Evolutionary conservation across 345 rosid genomes (phyloP), one percentile per base, ranked within the genome.

Genomic region (Dipteronia dyeriana): DNA sequence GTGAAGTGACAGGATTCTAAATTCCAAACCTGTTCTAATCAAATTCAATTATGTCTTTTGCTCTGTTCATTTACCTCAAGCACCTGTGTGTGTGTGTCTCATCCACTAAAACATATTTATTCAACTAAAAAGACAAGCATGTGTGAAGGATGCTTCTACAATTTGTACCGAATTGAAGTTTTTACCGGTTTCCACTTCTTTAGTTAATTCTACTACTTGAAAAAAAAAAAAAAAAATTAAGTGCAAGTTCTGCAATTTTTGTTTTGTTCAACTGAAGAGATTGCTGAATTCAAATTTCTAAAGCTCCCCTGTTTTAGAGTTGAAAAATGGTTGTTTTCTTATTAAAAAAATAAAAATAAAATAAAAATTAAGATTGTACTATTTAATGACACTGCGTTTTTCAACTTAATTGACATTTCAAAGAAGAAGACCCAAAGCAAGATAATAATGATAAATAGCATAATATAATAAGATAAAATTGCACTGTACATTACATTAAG

Each of bases 401-500:
- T 71, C 77, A 64, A 74, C 70, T 29, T 45, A 74, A 74, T 62
- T 74, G 77, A 74, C 77, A 39, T 64, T 19, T 74, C 8, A 1
- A 63, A 73, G 69, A 64, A 17, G 70, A 49, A 47, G 61, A 29
- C 70, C 64, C 70, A 64, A 74, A 74, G 67, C 22, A 3, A 23
- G 45, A 34, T 3, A 34, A 34, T 41, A 41, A 80, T 20, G 66
- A 56, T 63, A 76, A 76, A 67, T 79, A 79, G 31, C 53, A 79
- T 45, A 20, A 73, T 26, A 71, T 23, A 61, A 68, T 75, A 66
- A 57, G 73, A 81, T 74, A 76, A 70, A 59, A 56, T n/a, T 65
- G 70, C 72, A 47, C 85, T 85, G 79, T 87, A 87, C 87, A 87
- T 76, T 66, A 69, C 87, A 87, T 76, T 66, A 69, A 79, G 70